These are phyloP conservation scores for Lithohypha guttulata DNA, from an alignment of 2,329 filamentous ascomycete species.

Conservation along the genomic window DNA sequence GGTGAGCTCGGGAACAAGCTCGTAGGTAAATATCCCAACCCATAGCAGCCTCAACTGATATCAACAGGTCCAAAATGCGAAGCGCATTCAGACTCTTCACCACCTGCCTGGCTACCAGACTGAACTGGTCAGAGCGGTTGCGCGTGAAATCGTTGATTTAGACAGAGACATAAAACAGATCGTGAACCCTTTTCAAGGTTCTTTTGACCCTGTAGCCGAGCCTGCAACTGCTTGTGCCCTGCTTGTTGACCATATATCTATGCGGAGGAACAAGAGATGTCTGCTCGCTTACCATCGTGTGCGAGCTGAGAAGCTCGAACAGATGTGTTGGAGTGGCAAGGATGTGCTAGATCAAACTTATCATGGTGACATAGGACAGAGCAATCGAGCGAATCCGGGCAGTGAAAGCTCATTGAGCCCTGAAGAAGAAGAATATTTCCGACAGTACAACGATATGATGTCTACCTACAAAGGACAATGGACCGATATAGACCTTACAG, in stretches of 20 bases:
- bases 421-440: slow-evolving; percentile 92
- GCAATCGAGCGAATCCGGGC: slow-evolving; percentile 12
- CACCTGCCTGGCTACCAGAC: slow-evolving; percentile 87
- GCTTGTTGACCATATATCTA: slow-evolving; percentile 85
- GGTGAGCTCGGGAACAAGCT: slow-evolving; percentile 79
- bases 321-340: slow-evolving; percentile 81
- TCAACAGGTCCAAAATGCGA: slow-evolving; percentile 78
- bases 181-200: slow-evolving; percentile 70
- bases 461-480: slow-evolving; percentile 97
- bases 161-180: slow-evolving; percentile 73
- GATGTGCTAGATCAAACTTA: slow-evolving; percentile 60
- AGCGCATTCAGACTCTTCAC: slow-evolving; percentile 76
- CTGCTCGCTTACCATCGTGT: slow-evolving; percentile 88
- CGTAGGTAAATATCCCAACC: slow-evolving; percentile 37
- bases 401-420: slow-evolving; percentile 66
- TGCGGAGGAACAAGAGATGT: slow-evolving; percentile 93
- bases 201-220: slow-evolving; percentile 74
- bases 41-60: not conserved
- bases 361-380: slow-evolving; percentile 4
- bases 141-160: slow-evolving; percentile 84
- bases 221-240: slow-evolving; percentile 78
- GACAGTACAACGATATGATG: slow-evolving; percentile 80
- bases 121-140: slow-evolving; percentile 76
- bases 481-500: slow-evolving; percentile 94
- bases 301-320: slow-evolving; percentile 80